Evolutionary conservation across 768 basidiomycete genomes (phyloP), one percentile per base, ranked within the genome.

Genomic region (Panaeolus papilionaceus): DNA sequence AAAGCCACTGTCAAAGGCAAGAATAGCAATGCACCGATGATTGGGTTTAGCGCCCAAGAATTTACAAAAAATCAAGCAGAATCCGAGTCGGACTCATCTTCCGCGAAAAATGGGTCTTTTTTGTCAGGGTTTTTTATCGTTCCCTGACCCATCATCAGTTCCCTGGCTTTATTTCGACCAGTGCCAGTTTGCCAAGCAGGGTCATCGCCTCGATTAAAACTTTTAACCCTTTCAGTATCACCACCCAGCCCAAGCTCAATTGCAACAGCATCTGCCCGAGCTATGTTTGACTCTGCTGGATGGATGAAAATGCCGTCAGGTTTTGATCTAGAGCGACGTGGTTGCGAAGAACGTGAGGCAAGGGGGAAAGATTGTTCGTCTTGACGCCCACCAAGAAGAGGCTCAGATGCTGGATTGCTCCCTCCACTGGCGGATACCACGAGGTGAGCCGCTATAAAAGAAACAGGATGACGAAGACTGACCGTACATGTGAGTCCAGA

Each of bases 251-350:
- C 89, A 38, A 89, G 77, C 71, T 87, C 82, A 58, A 85, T 74
- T 0, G 88, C 88, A n/a, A 78, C 82, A 9, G 85, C 87, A 67
- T 91, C 89, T 2, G 90, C 90, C 40, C 90, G 88, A 6, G 88
- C 89, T 68, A 89, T 72, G 72, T 90, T 90, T 42, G 89, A 90
- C 49, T 88, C 75, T 49, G 75, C 76, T 2, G 91, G 89, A 71
- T 91, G 89, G 62, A 91, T 90, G 71, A 86, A 87, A 63, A 91
- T 87, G 42, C 74, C 77, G 11, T 84, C 84, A 2, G 89, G 88
- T 72, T 87, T 89, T 58, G 86, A 83, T 74, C 79, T 86, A 14
- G 84, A 79, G 66, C 85, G 85, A 18, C 83, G 83, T 8, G 78
- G 76, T 58, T 69, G 68, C 2, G 73, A 51, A 47, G 73, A 61